Evolutionary conservation across 257 asterid genomes (phyloP).

Genomic region (Paraleonurus japonicus): DNA sequence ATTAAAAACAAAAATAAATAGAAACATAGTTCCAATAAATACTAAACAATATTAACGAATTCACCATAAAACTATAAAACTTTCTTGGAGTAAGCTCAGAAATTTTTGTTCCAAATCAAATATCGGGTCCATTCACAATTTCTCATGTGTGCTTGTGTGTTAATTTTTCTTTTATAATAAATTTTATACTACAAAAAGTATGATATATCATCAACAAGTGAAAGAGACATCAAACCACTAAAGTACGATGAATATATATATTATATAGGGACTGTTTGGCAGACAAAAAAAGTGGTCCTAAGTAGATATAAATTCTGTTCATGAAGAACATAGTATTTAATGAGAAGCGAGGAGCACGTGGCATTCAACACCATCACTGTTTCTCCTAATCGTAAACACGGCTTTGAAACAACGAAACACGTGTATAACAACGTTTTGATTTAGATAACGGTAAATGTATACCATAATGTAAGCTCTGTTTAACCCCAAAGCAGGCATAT

Average conservation of each 20-base stretch:
- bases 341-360: slow-evolving; percentile 33
- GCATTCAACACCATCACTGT: background rate
- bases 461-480: background rate
- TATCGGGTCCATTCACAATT: background rate
- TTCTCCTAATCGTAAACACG: background rate
- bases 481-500: background rate
- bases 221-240: background rate
- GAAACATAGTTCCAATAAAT: too few relatives aligned
- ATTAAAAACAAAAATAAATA: too few relatives aligned
- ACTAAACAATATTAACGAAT: too few relatives aligned
- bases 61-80: too few relatives aligned
- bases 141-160: background rate
- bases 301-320: background rate
- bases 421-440: background rate
- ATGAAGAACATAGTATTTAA: slow-evolving; percentile 14
- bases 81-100: too few relatives aligned
- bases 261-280: background rate
- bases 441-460: background rate
- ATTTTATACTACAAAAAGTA: background rate
- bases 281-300: slow-evolving; percentile 12
- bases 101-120: background rate
- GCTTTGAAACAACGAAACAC: background rate
- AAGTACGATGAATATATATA: background rate
- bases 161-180: background rate
- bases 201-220: background rate